Evolutionary conservation across 2,329 filamentous ascomycete species (phyloP).

Genomic region (Alternaria triticimaculans): DNA sequence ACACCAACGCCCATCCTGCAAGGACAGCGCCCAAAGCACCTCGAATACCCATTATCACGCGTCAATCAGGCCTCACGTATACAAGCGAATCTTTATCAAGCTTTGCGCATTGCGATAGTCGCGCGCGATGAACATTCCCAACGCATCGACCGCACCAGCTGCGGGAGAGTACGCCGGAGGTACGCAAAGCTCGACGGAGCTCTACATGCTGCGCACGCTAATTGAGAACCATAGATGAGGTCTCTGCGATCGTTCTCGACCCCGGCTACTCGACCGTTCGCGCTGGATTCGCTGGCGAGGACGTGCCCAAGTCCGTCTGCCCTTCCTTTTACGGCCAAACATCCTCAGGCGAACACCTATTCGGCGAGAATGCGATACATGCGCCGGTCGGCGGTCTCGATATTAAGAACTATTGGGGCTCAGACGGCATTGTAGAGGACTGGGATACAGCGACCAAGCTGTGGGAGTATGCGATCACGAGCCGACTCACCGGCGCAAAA

Average conservation of each 20-base stretch:
- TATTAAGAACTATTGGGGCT: slow-evolving; percentile 89
- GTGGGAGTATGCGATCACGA: slow-evolving; percentile 93
- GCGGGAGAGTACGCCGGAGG: slow-evolving; percentile 57
- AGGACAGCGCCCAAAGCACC: slow-evolving; percentile 11
- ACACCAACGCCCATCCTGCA: slow-evolving; percentile 33
- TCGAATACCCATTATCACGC: slow-evolving; percentile 24
- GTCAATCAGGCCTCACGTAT: slow-evolving; percentile 25
- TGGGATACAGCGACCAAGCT: slow-evolving; percentile 90
- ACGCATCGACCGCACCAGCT: slow-evolving; percentile 48
- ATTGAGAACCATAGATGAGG: slow-evolving; percentile 74
- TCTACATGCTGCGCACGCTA: slow-evolving; percentile 10
- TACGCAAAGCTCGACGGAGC: slow-evolving; percentile 24
- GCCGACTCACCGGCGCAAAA: slow-evolving; percentile 80
- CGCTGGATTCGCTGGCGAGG: slow-evolving; percentile 96
- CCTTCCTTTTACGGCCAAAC: slow-evolving; percentile 83
- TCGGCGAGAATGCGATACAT: slow-evolving; percentile 89
- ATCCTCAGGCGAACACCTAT: slow-evolving; percentile 65
- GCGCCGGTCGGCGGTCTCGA: slow-evolving; percentile 78
- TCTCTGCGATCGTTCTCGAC: slow-evolving; percentile 95
- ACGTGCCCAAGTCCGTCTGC: slow-evolving; percentile 91
- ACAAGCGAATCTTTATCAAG: background rate
- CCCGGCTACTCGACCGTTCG: slow-evolving; percentile 90
- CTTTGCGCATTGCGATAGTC: slow-evolving; percentile 16
- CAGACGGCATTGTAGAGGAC: slow-evolving; percentile 90
- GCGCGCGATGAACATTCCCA: slow-evolving; percentile 46